phyloP scores from a whole-genome alignment of 176 grass and related monocot genomes.

The Carex kokanica region DNA sequence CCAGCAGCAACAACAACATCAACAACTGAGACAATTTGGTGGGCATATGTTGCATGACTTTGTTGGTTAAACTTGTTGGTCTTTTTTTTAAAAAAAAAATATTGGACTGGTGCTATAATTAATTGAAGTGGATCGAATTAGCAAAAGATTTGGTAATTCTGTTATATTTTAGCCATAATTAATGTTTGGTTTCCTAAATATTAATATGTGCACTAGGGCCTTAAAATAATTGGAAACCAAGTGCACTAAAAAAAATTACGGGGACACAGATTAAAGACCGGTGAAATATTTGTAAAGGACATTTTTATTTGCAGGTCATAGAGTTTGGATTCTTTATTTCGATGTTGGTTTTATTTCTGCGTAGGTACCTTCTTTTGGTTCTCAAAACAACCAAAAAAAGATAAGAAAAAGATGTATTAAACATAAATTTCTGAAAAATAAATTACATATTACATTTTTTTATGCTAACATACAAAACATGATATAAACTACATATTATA shows the following conservation, averaged over 20 bases:
- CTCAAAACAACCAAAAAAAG: neutral
- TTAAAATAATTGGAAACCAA: neutral
- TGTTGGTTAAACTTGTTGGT: conserved; percentile 26
- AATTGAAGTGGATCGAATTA: conserved; percentile 6
- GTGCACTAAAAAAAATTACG: neutral
- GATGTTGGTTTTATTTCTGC: neutral
- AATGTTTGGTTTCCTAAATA: neutral
- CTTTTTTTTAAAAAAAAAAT: neutral
- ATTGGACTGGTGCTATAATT: conserved; percentile 5
- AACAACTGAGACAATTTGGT: conserved; percentile 36
- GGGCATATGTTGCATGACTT: conserved; percentile 38
- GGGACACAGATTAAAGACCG: neutral
- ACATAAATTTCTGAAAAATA: no score
- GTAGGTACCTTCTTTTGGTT: neutral
- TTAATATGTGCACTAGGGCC: neutral
- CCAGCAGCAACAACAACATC: conserved; percentile 34
- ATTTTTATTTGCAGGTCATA: neutral
- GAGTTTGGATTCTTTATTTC: neutral
- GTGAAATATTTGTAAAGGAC: neutral
- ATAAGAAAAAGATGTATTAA: neutral
- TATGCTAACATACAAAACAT: no score
- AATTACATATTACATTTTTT: no score
- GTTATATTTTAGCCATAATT: conserved; percentile 2
- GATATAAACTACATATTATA: no score
- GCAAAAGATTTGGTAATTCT: conserved; percentile 2